These are phyloP conservation scores for Colletotrichum phormii DNA, from an alignment of 2,329 filamentous ascomycete species.

Conservation along the genomic window DNA sequence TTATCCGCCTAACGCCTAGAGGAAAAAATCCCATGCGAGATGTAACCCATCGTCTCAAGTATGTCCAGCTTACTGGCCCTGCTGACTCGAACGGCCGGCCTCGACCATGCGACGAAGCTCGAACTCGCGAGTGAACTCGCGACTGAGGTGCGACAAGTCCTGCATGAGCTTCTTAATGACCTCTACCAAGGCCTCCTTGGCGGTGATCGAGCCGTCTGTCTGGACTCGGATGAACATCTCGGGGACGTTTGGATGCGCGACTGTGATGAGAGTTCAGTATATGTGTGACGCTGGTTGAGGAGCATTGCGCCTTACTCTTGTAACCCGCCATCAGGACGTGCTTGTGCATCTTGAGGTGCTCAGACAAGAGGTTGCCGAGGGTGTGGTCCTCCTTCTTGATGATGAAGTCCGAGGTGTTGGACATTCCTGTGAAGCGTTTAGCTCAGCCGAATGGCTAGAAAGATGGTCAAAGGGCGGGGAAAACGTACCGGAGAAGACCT, in stretches of 20 bases:
- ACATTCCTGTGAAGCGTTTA: constrained; percentile 73
- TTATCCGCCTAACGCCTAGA: constrained; percentile 42
- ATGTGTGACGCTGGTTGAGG: constrained; percentile 22
- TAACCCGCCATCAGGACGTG: constrained; percentile 94
- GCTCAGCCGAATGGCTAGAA: neutral
- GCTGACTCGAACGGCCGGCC: constrained; percentile 62
- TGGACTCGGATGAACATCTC: constrained; percentile 82
- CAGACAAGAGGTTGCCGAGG: constrained; percentile 87
- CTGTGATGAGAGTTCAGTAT: constrained; percentile 43
- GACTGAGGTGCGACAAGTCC: constrained; percentile 81
- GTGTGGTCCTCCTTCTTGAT: constrained; percentile 98
- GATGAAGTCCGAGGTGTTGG: constrained; percentile 94
- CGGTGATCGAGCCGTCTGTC: constrained; percentile 88
- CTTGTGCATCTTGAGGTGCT: constrained; percentile 85
- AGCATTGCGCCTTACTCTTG: constrained; percentile 71
- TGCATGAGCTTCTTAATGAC: constrained; percentile 86
- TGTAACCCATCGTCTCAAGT: neutral
- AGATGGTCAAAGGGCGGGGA: constrained; percentile 4
- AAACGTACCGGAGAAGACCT: constrained; percentile 87
- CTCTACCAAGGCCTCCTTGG: constrained; percentile 87
- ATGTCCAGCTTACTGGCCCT: constrained; percentile 44
- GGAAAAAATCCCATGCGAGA: constrained; percentile 16
- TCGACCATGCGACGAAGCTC: constrained; percentile 88
- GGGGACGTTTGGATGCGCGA: constrained; percentile 70
- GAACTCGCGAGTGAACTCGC: constrained; percentile 93